phyloP scores from a whole-genome alignment of 2,329 filamentous ascomycete species.

The Exophiala sp. region DNA sequence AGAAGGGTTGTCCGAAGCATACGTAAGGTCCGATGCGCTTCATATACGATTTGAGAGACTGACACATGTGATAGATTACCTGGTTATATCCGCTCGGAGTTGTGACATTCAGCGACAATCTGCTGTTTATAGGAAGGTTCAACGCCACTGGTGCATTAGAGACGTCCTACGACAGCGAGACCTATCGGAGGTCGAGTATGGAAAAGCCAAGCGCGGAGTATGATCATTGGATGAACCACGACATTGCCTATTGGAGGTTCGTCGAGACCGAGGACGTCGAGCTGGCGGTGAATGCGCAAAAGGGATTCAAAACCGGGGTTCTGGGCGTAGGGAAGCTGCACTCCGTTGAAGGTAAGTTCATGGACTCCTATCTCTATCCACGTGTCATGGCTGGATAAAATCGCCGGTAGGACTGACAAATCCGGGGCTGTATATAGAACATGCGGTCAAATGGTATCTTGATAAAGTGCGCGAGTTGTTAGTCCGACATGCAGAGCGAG shows the following conservation, averaged over 20 bases:
- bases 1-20: conserved; percentile 21
- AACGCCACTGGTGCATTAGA: conserved; percentile 20
- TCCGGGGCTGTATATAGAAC: conserved; percentile 9
- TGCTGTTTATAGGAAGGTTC: conserved; percentile 26
- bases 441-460: conserved; percentile 26
- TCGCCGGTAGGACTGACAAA: not conserved
- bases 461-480: conserved; percentile 18
- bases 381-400: no score
- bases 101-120: conserved; percentile 24
- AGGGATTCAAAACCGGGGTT: conserved; percentile 22
- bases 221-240: conserved; percentile 24
- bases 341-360: conserved; percentile 18
- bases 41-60: not conserved
- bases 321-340: conserved; percentile 19
- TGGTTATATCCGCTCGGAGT: conserved; percentile 23
- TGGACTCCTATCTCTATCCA: no score
- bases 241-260: conserved; percentile 24
- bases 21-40: not conserved
- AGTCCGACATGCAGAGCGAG: conserved; percentile 20
- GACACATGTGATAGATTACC: conserved; percentile 6
- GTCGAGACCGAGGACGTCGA: conserved; percentile 24
- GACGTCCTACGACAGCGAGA: conserved; percentile 25
- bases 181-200: conserved; percentile 22
- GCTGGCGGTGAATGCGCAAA: conserved; percentile 22
- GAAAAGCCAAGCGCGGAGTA: conserved; percentile 21